Base-by-base conservation (phyloP, 495 filamentous ascomycete species). In the Neurospora intermedia region DNA sequence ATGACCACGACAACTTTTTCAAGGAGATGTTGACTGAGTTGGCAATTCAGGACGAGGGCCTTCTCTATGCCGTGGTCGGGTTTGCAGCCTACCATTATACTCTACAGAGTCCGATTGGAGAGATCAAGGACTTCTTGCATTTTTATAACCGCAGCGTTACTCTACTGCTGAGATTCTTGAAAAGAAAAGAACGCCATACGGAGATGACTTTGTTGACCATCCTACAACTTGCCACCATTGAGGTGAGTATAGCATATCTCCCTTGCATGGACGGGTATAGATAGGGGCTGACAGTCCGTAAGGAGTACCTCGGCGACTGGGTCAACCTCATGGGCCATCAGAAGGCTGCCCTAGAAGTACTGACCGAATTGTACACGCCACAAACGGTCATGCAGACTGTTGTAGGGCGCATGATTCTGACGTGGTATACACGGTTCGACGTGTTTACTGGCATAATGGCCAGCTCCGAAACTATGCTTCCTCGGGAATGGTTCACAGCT, bases 271-370 rank as follows among this genome's bases (percentile, higher is more conserved):
- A 42, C 46, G 54, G 13, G 0, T 11, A 70, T 59, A 72, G 72
- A 23, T 42, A 69, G 13, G 31, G 40, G 23, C 77, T 78, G 59
- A 79, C 70, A 8, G 8, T 18, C n/a, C 31, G 66, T 35, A 77
- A 98, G 95, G 96, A 98, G 83, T 96, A 92, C 76, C 87, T 97
- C 72, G 96, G 96, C 10, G 96, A 99, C 78, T 98, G 93, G 93
- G 88, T 93, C 70, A 97, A 95, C 77, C 85, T 98, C 59, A 88
- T 95, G 78, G 91, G 93, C 42, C 96, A 99, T 81, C 94, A 97
- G 80, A 94, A 90, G 81, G 96, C 95, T 7, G 95, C 96, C 2
- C 88, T 92, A 77, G 87, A 92, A 70, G 87, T 99, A 74, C 84
- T 99, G 59, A 91, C 87, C 4, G 86, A 92, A 74, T 80, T 97